Base-by-base conservation (phyloP, 2,329 filamentous ascomycete species). In the Tolypocladium inflatum region DNA sequence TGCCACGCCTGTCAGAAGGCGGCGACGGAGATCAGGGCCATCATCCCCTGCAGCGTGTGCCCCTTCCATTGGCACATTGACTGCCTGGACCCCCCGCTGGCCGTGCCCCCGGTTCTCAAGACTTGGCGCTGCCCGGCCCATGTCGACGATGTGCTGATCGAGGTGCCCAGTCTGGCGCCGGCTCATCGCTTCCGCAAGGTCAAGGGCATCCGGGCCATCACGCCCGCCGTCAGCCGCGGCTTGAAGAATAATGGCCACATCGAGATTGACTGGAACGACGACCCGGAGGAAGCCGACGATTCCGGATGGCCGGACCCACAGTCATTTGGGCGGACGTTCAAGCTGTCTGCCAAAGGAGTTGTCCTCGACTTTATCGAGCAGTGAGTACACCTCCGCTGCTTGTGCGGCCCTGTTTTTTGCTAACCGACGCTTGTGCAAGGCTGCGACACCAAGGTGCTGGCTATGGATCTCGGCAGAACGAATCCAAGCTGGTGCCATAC, bases 111-210 rank as follows among this genome's bases (percentile, higher is more conserved):
- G 13, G 81, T 85, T 55, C 79, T 87, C 55, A 85, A 87, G 66
- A 88, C 86, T 57, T 99, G 91, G 90, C 88, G 86, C 72, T 99
- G 94, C 69, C 93, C 93, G 55, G 85, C 89, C 62, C 94, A 99
- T 70, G 79, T 88, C 48, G 90, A 94, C 56, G 86, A 93, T 62
- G 80, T 92, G 58, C 78, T 96, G 58, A 75, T 75, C 37, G 75
- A 80, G 53, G 74, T 87, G 23, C 83, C 86, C 10, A 72, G 77
- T 53, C 76, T 87, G 33, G 83, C 76, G 1, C 82, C 82, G 4
- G 83, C 83, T 30, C 84, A 87, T 67, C 79, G 79, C 58, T 82
- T 80, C 70, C 83, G 84, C 62, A 84, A 79, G 70, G 73, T 86
- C 67, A 86, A 83, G 70, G 77, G 78, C 53, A 73, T 76, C 13